Conservation (phyloP, 331 rosid species). For the Malus hybrid region DNA sequence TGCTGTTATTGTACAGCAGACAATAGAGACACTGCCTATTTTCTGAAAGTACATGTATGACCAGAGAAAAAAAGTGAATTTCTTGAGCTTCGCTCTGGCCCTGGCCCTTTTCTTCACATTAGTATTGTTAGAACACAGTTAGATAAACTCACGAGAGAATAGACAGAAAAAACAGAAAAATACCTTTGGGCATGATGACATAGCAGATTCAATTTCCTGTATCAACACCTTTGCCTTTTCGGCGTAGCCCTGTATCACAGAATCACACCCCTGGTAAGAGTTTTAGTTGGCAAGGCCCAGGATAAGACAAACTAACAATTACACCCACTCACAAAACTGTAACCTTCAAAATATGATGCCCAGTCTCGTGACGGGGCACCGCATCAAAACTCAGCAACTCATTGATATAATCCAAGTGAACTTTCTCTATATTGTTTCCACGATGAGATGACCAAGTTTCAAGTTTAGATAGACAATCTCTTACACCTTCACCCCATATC, state of each 20-base stretch:
- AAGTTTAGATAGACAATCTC: slow-evolving; percentile 55
- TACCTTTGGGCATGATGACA: slow-evolving; percentile 56
- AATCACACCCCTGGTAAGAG: background rate
- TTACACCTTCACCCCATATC: slow-evolving; percentile 73
- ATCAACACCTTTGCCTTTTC: slow-evolving; percentile 58
- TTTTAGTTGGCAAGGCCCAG: background rate
- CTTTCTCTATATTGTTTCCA: slow-evolving; percentile 35
- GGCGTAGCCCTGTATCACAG: slow-evolving; percentile 46
- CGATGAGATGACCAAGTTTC: slow-evolving; percentile 38
- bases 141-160: background rate
- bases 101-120: background rate
- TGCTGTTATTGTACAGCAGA: too few relatives aligned
- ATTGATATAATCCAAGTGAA: slow-evolving; percentile 44
- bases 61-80: background rate
- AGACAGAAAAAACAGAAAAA: background rate
- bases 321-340: slow-evolving; percentile 13
- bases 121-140: background rate
- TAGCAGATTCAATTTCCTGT: slow-evolving; percentile 46
- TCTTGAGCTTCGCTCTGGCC: background rate
- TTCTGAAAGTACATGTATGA: background rate
- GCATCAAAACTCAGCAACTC: slow-evolving; percentile 52
- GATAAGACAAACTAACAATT: slow-evolving; percentile 9
- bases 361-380: slow-evolving; percentile 65
- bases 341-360: slow-evolving; percentile 74
- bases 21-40: background rate